Base-by-base conservation (phyloP, 2,329 filamentous ascomycete genomes). In the Fusarium sororula region DNA sequence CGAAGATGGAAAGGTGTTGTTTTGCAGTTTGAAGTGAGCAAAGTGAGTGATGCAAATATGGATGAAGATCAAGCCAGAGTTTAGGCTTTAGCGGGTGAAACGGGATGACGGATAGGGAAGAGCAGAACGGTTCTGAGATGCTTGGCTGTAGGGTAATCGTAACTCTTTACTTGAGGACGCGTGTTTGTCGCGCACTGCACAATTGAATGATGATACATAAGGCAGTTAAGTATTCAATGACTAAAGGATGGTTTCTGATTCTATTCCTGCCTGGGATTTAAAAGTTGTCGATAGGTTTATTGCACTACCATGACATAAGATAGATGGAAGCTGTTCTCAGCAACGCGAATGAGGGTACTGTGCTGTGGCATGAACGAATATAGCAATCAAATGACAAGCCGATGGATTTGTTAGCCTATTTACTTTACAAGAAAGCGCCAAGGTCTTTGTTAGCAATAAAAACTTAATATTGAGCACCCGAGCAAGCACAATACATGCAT, bases 101-200 rank as follows among this genome's bases (percentile, higher is more conserved):
- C 17, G 6, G 13, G 12, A 45, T 44, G 12, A 22, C 1, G 7
- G 14, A 35, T 35, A 7, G 5, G 7, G 18, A 11, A 37, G 12
- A 22, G 28, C 8, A 50, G 9, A 11, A 7, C 11, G 5, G 28
- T 18, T 42, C 18, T 8, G 4, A 22, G n/a, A 6, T 51, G n/a
- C 7, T 7, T 44, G 20, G 17, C 60, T 66, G 30, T 37, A 66
- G 63, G 63, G 63, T 66, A 66, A 22, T 13, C 12, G 32, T 35
- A 17, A 17, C 32, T 35, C 32, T 20, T 18, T 18, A n/a, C 8
- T 1, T 15, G 6, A 44, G 15, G 15, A 28, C 12, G 4, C 10
- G 11, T 7, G 15, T 22, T 24, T 45, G 15, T 35, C 14, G 15
- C 20, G 4, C n/a, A n/a, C n/a, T 17, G 32, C n/a, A 41, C 14